Conservation (phyloP, 139 green algal genomes). For the Edaphochlamys debaryana region DNA sequence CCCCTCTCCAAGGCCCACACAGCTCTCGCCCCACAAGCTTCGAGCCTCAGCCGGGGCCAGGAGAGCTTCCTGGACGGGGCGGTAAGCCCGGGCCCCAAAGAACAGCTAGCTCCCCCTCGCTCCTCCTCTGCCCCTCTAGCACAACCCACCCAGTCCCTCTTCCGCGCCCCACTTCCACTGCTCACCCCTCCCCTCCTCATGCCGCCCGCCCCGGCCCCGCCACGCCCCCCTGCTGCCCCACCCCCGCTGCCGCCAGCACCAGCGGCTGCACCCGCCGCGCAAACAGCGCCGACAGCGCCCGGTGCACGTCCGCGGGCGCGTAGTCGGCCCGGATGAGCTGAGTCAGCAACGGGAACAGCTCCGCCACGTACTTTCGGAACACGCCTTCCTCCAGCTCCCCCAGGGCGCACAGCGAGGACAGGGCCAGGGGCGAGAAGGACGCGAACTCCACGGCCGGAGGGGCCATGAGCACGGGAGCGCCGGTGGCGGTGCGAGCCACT, state of each 20-base stretch:
- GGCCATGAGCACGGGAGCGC: constrained; percentile 60
- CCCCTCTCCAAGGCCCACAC: too few relatives aligned
- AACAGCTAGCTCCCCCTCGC: too few relatives aligned
- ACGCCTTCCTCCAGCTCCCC: constrained; percentile 62
- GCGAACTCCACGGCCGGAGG: constrained; percentile 68
- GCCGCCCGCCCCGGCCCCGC: too few relatives aligned
- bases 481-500: constrained; percentile 45
- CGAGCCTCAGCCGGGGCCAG: too few relatives aligned
- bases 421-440: constrained; percentile 75
- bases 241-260: constrained; percentile 47
- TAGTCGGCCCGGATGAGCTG: constrained; percentile 86
- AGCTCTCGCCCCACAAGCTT: too few relatives aligned
- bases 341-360: constrained; percentile 91
- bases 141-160: too few relatives aligned
- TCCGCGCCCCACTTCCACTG: too few relatives aligned
- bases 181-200: too few relatives aligned
- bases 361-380: constrained; percentile 79
- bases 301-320: constrained; percentile 86
- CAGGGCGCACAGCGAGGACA: constrained; percentile 78
- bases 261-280: constrained; percentile 71
- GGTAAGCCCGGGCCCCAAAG: too few relatives aligned
- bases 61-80: too few relatives aligned
- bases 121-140: too few relatives aligned
- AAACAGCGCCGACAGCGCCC: constrained; percentile 88
- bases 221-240: background rate